Evolutionary conservation across 805 yeast species (phyloP).

Genomic region (Sungouiozyma intestinalis): DNA sequence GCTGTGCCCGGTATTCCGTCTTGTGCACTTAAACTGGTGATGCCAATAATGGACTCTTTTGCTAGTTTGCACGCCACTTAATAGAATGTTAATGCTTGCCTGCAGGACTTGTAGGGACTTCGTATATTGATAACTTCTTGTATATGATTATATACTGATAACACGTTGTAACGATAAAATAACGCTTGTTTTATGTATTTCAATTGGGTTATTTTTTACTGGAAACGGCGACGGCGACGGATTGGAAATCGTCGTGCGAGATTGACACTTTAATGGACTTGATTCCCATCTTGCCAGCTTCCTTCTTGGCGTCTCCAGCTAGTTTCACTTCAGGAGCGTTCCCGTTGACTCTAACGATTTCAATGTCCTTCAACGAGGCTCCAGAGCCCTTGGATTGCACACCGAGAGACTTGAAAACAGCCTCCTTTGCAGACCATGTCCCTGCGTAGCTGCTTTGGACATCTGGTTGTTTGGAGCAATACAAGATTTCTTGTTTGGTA

Average conservation of each 20-base stretch:
- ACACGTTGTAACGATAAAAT: too few species aligned
- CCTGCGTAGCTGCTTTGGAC: conserved; percentile 92
- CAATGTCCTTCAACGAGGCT: conserved; percentile 86
- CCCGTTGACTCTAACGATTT: conserved; percentile 58
- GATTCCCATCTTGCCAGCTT: conserved; percentile 65
- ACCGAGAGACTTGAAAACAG: conserved; percentile 92
- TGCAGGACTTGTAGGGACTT: too few species aligned
- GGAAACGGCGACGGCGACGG: conserved; percentile 88
- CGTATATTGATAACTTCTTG: too few species aligned
- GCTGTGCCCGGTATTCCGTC: too few species aligned
- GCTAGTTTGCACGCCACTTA: too few species aligned
- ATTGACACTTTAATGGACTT: conserved; percentile 74
- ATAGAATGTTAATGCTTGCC: too few species aligned
- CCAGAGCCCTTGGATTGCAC: conserved; percentile 90
- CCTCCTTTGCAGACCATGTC: conserved; percentile 98
- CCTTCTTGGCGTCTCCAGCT: conserved; percentile 63
- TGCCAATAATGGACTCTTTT: too few species aligned
- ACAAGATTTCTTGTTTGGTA: conserved; percentile 67
- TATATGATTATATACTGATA: neutral
- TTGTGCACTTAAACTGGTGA: too few species aligned
- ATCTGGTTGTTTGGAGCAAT: conserved; percentile 63
- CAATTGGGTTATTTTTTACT: conserved; percentile 10
- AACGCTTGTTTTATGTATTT: too few species aligned
- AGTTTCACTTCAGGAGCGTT: conserved; percentile 79
- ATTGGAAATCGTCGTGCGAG: conserved; percentile 93